Percentiles rank a stretch among this genome's conserved stretches.
These are phyloP conservation scores for Dactylellina cionopaga DNA, from an alignment of 2,329 filamentous ascomycete species.

Conservation along the genomic window DNA sequence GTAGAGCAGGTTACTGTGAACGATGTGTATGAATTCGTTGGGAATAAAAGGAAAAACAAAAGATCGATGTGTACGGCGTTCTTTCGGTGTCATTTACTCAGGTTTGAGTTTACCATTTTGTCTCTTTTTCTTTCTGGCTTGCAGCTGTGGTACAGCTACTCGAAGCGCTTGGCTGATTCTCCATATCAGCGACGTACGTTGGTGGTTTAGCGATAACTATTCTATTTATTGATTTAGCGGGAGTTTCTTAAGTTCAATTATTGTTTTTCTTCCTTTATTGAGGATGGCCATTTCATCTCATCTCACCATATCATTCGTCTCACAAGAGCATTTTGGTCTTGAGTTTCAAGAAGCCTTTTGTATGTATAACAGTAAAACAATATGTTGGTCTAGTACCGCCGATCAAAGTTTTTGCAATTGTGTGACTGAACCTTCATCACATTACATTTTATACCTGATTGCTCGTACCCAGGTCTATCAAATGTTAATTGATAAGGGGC, in stretches of 20 bases:
- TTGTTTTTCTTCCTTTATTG: background rate
- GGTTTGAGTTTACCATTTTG: slow-evolving; percentile 10
- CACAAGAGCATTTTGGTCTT: no score
- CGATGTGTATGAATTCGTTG: slow-evolving; percentile 11
- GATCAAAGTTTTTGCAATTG: background rate
- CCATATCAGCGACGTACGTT: no score
- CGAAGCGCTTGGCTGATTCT: no score
- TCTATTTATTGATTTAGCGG: slow-evolving; percentile 41
- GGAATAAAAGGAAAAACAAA: background rate
- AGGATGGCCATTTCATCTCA: background rate
- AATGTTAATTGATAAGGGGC: no score
- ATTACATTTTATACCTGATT: no score
- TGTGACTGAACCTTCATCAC: no score
- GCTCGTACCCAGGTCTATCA: no score
- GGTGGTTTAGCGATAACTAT: background rate
- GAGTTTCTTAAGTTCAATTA: slow-evolving; percentile 34
- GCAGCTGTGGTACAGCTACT: slow-evolving; percentile 22
- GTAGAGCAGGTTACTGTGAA: slow-evolving; percentile 20
- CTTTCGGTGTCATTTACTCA: slow-evolving; percentile 26
- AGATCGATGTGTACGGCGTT: slow-evolving; percentile 15
- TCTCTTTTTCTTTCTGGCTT: background rate
- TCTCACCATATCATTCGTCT: background rate
- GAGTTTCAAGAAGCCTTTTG: no score
- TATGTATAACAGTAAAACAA: slow-evolving; percentile 31
- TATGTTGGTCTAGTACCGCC: no score